Conservation (phyloP, 2,329 filamentous ascomycete genomes). For the Nectriaceae sp. region DNA sequence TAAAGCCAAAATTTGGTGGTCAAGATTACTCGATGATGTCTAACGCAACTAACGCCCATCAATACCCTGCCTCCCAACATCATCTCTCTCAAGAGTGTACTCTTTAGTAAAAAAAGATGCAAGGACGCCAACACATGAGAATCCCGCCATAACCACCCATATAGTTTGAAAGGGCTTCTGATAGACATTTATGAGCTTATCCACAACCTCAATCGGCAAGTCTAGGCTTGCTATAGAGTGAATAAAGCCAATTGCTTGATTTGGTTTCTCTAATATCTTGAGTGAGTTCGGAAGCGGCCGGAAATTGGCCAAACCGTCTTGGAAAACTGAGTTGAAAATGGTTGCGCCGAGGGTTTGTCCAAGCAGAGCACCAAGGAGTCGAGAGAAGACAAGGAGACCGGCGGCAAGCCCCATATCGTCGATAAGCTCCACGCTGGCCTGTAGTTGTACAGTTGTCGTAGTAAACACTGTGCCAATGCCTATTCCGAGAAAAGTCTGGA, state of each 20-base stretch:
- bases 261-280: constrained; percentile 12
- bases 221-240: not conserved
- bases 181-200: constrained; percentile 2
- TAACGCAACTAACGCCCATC: too few relatives aligned
- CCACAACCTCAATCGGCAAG: not conserved
- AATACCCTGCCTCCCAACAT: not conserved
- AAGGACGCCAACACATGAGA: constrained; percentile 2
- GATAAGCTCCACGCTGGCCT: constrained; percentile 33
- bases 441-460: constrained; percentile 30
- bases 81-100: constrained; percentile 2
- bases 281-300: constrained; percentile 11
- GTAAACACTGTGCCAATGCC: constrained; percentile 27
- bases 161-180: constrained; percentile 2
- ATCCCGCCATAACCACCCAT: constrained; percentile 5
- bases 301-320: constrained; percentile 12
- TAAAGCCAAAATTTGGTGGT: too few relatives aligned
- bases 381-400: constrained; percentile 35
- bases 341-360: constrained; percentile 37
- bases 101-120: constrained; percentile 2
- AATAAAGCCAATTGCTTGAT: constrained; percentile 21
- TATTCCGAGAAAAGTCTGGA: constrained; percentile 26
- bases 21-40: too few relatives aligned
- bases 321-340: constrained; percentile 36
- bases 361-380: constrained; percentile 39
- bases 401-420: constrained; percentile 38